Percentiles rank a stretch among this genome's conserved stretches.
Conservation (phyloP, 2,329 filamentous ascomycete species). For the Colletotrichum sublineola region DNA sequence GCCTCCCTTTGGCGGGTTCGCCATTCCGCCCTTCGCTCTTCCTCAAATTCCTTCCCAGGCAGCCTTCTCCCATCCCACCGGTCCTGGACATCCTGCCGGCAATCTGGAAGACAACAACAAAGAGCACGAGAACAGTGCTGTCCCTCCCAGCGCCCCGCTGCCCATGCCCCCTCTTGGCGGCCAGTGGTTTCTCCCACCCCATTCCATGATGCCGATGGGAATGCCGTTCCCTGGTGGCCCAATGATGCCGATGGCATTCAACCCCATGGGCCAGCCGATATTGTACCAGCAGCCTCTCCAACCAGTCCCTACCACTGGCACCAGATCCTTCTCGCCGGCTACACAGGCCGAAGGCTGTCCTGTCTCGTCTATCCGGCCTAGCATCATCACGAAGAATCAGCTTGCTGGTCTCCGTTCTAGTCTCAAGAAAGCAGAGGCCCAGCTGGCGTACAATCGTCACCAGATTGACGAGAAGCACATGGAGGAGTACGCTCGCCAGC, state of each 20-base stretch:
- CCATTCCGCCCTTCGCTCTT: conserved; percentile 16
- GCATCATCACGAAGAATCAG: conserved; percentile 72
- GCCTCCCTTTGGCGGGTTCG: conserved; percentile 26
- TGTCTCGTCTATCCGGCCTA: conserved; percentile 70
- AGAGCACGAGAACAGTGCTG: background rate
- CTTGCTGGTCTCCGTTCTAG: conserved; percentile 64
- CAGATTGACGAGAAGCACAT: conserved; percentile 71
- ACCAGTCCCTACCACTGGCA: conserved; percentile 8
- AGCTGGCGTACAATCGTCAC: conserved; percentile 72
- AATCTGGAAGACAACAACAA: conserved; percentile 23
- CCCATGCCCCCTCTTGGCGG: conserved; percentile 23
- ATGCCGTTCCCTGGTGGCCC: conserved; percentile 46
- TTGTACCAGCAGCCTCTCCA: conserved; percentile 26
- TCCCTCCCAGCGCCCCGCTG: background rate
- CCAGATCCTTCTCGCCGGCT: conserved; percentile 3
- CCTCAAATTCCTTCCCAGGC: conserved; percentile 11
- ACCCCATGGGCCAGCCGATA: conserved; percentile 46
- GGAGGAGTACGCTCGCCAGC: conserved; percentile 56
- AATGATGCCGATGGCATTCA: conserved; percentile 44
- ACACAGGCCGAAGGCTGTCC: conserved; percentile 50
- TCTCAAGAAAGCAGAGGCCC: conserved; percentile 69
- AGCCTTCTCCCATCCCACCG: conserved; percentile 1
- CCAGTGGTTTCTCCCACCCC: conserved; percentile 36
- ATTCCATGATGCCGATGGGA: conserved; percentile 36
- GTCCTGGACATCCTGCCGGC: background rate